Base-by-base conservation (phyloP, 305 asterid genomes). In the Withania somnifera region DNA sequence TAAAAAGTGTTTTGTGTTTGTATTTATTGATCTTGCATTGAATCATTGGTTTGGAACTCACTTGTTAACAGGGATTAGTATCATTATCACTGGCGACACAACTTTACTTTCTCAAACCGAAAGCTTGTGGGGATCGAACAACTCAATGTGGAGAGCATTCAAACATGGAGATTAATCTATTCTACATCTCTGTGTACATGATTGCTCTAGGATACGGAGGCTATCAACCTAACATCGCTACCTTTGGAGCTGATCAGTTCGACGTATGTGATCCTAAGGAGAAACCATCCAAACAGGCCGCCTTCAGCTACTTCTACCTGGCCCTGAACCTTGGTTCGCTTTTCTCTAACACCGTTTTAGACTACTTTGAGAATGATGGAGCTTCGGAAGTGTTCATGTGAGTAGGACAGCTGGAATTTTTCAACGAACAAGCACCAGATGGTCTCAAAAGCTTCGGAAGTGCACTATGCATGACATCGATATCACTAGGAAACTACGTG, bases 171-270 rank as follows among this genome's bases (percentile, higher is more conserved):
- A 84, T 85, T 10, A 84, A 88, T 22, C 82, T 90, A 15, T 90
- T 90, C 83, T 90, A 90, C 40, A 4, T 88, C 22, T 86, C 91
- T 7, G 84, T 88, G 24, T 90, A 88, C 86, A 76, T 90, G 84
- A 80, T 88, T n/a, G 91, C 90, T 30, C 87, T 88, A 7, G 93
- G 93, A 77, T 87, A 88, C 11, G 93, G 91, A 64, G 93, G 93
- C 3, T 90, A 90, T 83, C 88, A 90, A 60, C 93, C 93, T 2
- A 88, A 86, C 19, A 87, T 90, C 20, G 93, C 90, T 28, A 90
- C 93, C 11, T 90, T 90, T 68, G 93, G 93, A 22, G 91, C 91
- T 71, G 93, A 90, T 82, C 93, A 90, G 61, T 88, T 90, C 7
- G 91, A 90, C 11, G 88, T 81, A 57, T 87, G 85, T 81, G 73